A percentile compares a stretch with the other conserved stretches of the same genome.
phyloP scores from a whole-genome alignment of 495 filamentous ascomycete genomes.

The Tirmania nivea region DNA sequence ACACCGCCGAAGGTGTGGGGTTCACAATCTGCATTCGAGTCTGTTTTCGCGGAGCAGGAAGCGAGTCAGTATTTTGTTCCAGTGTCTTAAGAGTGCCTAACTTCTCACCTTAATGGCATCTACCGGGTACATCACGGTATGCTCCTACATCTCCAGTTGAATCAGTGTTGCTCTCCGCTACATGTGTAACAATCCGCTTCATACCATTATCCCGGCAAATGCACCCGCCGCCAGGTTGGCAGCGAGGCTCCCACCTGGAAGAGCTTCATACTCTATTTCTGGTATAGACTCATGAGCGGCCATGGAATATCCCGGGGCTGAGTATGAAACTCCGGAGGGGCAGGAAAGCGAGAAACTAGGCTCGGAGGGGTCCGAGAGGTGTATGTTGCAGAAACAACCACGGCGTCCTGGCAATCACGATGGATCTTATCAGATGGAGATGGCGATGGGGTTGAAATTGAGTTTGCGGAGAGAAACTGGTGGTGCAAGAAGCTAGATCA shows the following conservation, averaged over 20 bases:
- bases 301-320: slow-evolving; percentile 12
- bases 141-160: slow-evolving; percentile 30
- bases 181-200: slow-evolving; percentile 10
- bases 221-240: slow-evolving; percentile 84
- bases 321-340: slow-evolving; percentile 1
- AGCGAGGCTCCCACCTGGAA: slow-evolving; percentile 45
- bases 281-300: slow-evolving; percentile 22
- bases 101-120: slow-evolving; percentile 77
- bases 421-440: not conserved
- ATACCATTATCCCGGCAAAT: slow-evolving; percentile 90
- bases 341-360: not conserved
- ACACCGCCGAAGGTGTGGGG: slow-evolving; percentile 62
- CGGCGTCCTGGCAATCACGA: not conserved
- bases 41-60: slow-evolving; percentile 24
- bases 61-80: not conserved
- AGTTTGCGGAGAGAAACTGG: not conserved
- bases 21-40: slow-evolving; percentile 95
- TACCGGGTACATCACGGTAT: slow-evolving; percentile 95
- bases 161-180: not conserved
- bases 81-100: not conserved
- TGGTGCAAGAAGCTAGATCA: no score
- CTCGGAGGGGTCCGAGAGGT: not conserved
- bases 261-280: slow-evolving; percentile 37
- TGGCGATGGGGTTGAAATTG: not conserved
- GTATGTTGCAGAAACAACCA: not conserved